phyloP scores from a whole-genome alignment of 148 eudicot genomes.

The Rheum nobile region DNA sequence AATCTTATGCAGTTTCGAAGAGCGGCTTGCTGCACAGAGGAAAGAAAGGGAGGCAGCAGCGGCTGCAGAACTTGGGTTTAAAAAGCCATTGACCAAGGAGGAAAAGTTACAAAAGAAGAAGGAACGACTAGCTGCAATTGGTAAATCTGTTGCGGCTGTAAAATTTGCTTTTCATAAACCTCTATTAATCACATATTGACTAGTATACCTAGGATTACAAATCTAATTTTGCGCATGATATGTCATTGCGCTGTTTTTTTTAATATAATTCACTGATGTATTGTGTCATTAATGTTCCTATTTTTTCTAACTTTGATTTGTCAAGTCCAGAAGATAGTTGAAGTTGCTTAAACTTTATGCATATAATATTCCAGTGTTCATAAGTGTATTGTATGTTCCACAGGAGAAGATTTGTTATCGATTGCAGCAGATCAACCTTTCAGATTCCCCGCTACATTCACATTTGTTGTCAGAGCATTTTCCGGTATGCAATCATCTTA shows the following conservation, averaged over 20 bases:
- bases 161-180: neutral
- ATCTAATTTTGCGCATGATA: neutral
- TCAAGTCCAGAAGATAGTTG: neutral
- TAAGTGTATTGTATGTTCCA: constrained; percentile 1
- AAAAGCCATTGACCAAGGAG: constrained; percentile 82
- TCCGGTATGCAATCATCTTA: constrained; percentile 31
- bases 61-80: constrained; percentile 69
- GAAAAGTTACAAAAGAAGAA: constrained; percentile 83
- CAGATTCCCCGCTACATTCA: constrained; percentile 83
- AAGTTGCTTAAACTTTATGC: neutral
- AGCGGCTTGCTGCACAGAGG: constrained; percentile 83
- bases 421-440: constrained; percentile 98
- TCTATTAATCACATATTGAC: neutral
- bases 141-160: constrained; percentile 22
- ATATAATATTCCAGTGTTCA: neutral
- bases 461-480: constrained; percentile 56
- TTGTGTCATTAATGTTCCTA: neutral
- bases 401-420: constrained; percentile 95
- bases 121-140: constrained; percentile 93
- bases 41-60: constrained; percentile 68
- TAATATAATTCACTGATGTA: neutral
- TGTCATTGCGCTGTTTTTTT: neutral
- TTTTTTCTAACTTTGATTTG: neutral
- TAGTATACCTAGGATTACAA: neutral
- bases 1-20: constrained; percentile 67